Evolutionary conservation across 163 green algal genomes (phyloP), one percentile per base, ranked within the genome.

Genomic region (Picocystis sp.): DNA sequence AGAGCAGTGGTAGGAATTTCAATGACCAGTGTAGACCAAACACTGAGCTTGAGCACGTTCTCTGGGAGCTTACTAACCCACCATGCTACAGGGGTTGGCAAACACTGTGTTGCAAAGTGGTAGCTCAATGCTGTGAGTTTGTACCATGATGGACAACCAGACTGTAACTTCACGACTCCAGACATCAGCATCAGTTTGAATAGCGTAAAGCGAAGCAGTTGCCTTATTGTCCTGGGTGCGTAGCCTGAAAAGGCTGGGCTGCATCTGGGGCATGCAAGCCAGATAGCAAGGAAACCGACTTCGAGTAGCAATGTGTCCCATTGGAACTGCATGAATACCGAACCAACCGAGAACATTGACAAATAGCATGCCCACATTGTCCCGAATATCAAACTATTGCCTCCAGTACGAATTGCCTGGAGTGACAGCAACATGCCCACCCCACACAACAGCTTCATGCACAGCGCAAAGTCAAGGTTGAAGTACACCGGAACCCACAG

Each of bases 151-250:
- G 48, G 47, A 44, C 58, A 65, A 3, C 50, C 22, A 22, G 33
- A 41, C 10, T 61, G 50, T 8, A 65, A 22, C 45, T 70, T 70
- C 11, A 70, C 62, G 24, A 47, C 43, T 3, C 55, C 55, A 12
- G 25, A 55, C 56, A 70, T 65, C n/a, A 70, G 42, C 62, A 70
- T 70, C 13, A 70, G 57, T 52, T 70, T 70, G 56, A 65, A 70
- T 17, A 65, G 50, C 11, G 64, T n/a, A 13, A 48, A 52, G 14
- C 62, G 49, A 2, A 62, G 43, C 5, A 51, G 2, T 3, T 53
- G 47, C 11, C 49, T 42, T 25, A 13, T 8, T 21, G 17, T 55
- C 44, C 44, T 23, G 6, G 44, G 44, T 50, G 21, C 44, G 9
- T 23, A 33, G 44, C 44, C 44, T 52, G 44, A 21, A 0, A 13